A percentile compares a stretch with the other conserved stretches of the same genome.
phyloP scores from a whole-genome alignment of 2,329 filamentous ascomycete species.

The Beauveria sp. region DNA sequence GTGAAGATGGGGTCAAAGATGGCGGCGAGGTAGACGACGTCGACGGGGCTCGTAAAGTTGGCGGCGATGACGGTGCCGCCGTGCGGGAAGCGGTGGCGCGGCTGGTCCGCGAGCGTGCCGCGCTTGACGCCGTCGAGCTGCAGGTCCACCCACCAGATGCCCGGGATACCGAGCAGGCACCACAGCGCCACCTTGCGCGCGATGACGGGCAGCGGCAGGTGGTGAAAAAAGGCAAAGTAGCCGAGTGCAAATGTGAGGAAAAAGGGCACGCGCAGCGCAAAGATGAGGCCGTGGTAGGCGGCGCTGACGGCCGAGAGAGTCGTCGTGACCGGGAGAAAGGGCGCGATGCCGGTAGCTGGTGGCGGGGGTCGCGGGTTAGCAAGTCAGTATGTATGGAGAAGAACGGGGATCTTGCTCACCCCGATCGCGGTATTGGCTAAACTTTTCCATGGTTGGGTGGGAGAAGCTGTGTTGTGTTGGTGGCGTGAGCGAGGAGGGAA shows the following conservation, averaged over 20 bases:
- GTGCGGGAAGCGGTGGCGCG: conserved; percentile 65
- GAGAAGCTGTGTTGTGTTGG: neutral
- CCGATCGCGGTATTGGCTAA: conserved; percentile 85
- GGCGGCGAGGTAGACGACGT: conserved; percentile 82
- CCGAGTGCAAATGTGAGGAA: conserved; percentile 58
- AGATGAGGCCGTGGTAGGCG: conserved; percentile 62
- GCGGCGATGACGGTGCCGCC: conserved; percentile 78
- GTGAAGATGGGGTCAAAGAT: conserved; percentile 97
- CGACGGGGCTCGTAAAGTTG: conserved; percentile 86
- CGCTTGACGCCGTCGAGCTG: conserved; percentile 95
- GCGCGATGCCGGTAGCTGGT: conserved; percentile 86
- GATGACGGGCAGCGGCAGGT: conserved; percentile 57
- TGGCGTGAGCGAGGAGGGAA: neutral
- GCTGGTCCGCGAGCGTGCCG: conserved; percentile 73
- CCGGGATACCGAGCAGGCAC: conserved; percentile 78
- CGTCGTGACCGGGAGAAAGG: conserved; percentile 77
- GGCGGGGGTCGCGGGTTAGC: neutral
- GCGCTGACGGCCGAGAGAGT: conserved; percentile 55
- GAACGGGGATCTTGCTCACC: conserved; percentile 40
- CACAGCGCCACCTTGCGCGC: conserved; percentile 80
- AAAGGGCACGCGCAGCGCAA: conserved; percentile 71
- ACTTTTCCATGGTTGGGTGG: too few species aligned
- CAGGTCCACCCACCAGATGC: conserved; percentile 98
- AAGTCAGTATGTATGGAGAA: neutral
- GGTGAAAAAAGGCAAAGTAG: conserved; percentile 79